Evolutionary conservation across 495 filamentous ascomycete species (phyloP), one percentile per base, ranked within the genome.

Genomic region (Jackrogersella multiformis): DNA sequence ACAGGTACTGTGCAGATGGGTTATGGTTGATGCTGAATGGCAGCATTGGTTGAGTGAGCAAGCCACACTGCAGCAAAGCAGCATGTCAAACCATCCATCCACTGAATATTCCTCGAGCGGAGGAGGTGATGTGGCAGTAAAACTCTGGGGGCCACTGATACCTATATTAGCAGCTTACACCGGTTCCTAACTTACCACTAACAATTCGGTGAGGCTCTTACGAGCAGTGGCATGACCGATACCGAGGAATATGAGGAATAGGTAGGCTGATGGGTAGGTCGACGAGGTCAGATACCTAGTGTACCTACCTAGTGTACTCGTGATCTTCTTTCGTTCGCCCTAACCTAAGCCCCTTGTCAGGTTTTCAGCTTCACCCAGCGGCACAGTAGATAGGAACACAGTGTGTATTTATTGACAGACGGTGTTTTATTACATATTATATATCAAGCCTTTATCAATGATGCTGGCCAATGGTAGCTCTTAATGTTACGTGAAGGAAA

Each of bases 21-120:
- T 7, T 9, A 53, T 41, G 56, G 62, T 58, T 10, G 72, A 74
- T 38, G 35, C 20, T 1, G 66, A 70, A 54, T 74, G 72, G 72
- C 66, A 60, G 16, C 49, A 30, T 42, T 74, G 72, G 72, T 46
- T 74, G 16, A 59, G 72, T 26, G 69, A 72, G 32, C 69, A 68
- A 46, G 61, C 53, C 1, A 38, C 63, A 4, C 13, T 20, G 1
- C 59, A 62, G 1, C 59, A 62, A 30, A 44, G 18, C 6, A 57
- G 59, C 20, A 34, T 16, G 32, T 18, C 35, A 8, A 13, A 26
- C 10, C 23, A 23, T 16, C 12, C 23, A 6, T 10, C n/a, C 1
- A 18, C 7, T n/a, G 24, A 39, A 6, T 20, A 21, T 34, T 8
- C 6, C 18, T 8, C 13, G n/a, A 48, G 12, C 15, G 36, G 12